Base-by-base conservation (phyloP, 805 yeast genomes). In the Yarrowia sp. region DNA sequence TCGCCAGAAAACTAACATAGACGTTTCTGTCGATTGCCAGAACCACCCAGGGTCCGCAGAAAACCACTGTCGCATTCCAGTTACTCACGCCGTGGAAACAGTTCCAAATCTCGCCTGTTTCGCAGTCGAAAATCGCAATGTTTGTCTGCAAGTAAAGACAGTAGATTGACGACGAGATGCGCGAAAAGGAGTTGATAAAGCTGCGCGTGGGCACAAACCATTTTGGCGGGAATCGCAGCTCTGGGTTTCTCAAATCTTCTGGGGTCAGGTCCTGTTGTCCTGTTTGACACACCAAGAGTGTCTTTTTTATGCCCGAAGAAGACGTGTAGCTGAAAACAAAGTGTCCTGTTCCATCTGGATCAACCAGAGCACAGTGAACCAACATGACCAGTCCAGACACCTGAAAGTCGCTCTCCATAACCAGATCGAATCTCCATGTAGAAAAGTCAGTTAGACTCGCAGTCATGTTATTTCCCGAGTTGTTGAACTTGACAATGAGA, bases 41-140 rank as follows among this genome's bases (percentile, higher is more conserved):
- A 19, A 58, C 51, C 6, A 58, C 63, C 63, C 63, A 58, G 7
- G 63, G 63, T 1, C 63, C 63, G 10, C 63, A 58, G 17, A 58
- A 58, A 11, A 41, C 51, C 11, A 58, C 51, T 1, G 51, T 41
- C 8, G 63, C 49, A 32, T 58, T 58, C 63, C 63, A 58, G 32
- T 58, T 58, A 41, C 51, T 58, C 30, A 58, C 51, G 1, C 63
- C 51, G 6, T 58, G 49, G 41, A 58, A 58, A 41, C 49, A 58
- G 51, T 58, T 58, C 63, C 63, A 58, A n/a, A 58, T 32, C 16
- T 58, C 51, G n/a, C 63, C 63, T 4, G 38, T 58, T n/a, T 41
- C 51, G 10, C 51, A 41, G 51, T 58, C 63, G 8, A 36, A 58
- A 16, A 58, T 16, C 2, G 63, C 63, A n/a, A 58, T 58, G 14